Evolutionary conservation across 1,139 yeast genomes (phyloP).

Genomic region (Yamadazyma blattariae): DNA sequence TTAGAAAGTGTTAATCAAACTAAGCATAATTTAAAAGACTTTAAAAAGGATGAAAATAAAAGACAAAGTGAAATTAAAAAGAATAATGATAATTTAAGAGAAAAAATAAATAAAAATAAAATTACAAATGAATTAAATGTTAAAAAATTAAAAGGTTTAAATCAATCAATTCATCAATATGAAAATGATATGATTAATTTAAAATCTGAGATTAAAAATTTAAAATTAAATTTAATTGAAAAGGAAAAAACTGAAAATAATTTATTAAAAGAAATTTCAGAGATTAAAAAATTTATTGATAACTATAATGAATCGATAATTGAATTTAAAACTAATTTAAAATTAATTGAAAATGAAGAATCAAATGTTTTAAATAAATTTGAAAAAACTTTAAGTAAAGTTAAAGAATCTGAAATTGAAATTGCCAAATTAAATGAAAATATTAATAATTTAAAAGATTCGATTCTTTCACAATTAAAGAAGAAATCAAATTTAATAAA

Average conservation of each 20-base stretch:
- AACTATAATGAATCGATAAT: conserved; percentile 26
- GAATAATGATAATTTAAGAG: conserved; percentile 56
- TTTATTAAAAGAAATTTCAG: conserved; percentile 20
- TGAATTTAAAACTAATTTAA: conserved; percentile 21
- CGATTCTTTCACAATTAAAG: conserved; percentile 3
- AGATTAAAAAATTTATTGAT: conserved; percentile 22
- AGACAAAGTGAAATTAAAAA: conserved; percentile 49
- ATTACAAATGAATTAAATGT: conserved; percentile 23
- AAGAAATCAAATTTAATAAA: conserved; percentile 13
- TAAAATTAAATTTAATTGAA: conserved; percentile 16
- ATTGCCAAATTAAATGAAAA: conserved; percentile 26
- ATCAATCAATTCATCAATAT: conserved; percentile 40
- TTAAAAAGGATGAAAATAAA: conserved; percentile 62
- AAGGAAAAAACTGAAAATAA: conserved; percentile 20
- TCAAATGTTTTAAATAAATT: conserved; percentile 21
- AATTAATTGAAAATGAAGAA: conserved; percentile 22
- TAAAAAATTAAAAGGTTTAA: conserved; percentile 40
- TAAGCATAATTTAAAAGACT: conserved; percentile 51
- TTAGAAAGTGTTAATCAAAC: conserved; percentile 52
- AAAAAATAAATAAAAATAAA: conserved; percentile 40
- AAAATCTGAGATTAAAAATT: conserved; percentile 18
- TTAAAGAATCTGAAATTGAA: conserved; percentile 23
- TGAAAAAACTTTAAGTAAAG: conserved; percentile 26
- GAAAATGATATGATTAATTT: conserved; percentile 35
- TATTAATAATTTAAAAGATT: conserved; percentile 27